phyloP scores from a whole-genome alignment of 495 filamentous ascomycete genomes.

The Neurospora sp. region DNA sequence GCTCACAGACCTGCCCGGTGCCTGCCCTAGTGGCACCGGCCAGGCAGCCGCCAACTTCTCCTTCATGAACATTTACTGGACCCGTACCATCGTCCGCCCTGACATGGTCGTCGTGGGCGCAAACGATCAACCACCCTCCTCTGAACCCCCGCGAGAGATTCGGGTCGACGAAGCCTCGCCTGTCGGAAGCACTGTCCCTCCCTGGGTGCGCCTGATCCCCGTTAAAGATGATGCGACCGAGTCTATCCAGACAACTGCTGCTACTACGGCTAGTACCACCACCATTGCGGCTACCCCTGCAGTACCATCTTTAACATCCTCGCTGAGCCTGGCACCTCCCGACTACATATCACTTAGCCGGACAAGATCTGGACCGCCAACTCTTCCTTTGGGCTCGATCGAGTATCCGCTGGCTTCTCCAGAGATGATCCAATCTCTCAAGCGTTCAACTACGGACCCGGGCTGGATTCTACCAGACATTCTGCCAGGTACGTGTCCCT shows the following conservation, averaged over 20 bases:
- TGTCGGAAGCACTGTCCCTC: not conserved
- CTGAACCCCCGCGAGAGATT: constrained; percentile 8
- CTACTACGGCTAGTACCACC: not conserved
- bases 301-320: not conserved
- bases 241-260: not conserved
- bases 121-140: constrained; percentile 15
- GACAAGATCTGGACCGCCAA: constrained; percentile 6
- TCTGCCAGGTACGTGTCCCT: constrained; percentile 15
- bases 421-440: constrained; percentile 14
- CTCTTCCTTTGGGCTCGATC: not conserved
- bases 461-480: constrained; percentile 23
- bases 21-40: not conserved
- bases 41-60: constrained; percentile 14
- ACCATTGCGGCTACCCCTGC: not conserved
- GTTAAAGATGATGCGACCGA: constrained; percentile 4
- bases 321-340: not conserved
- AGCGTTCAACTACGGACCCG: constrained; percentile 16
- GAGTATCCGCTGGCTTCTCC: constrained; percentile 4
- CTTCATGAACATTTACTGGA: constrained; percentile 27
- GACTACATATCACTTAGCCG: constrained; percentile 4
- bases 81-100: constrained; percentile 22
- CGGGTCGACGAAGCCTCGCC: constrained; percentile 4
- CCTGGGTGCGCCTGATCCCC: constrained; percentile 10
- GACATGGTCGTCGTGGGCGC: constrained; percentile 32
- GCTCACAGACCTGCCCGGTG: constrained; percentile 10